Base-by-base conservation (phyloP, 768 basidiomycete genomes). In the Boletus rubropictus region DNA sequence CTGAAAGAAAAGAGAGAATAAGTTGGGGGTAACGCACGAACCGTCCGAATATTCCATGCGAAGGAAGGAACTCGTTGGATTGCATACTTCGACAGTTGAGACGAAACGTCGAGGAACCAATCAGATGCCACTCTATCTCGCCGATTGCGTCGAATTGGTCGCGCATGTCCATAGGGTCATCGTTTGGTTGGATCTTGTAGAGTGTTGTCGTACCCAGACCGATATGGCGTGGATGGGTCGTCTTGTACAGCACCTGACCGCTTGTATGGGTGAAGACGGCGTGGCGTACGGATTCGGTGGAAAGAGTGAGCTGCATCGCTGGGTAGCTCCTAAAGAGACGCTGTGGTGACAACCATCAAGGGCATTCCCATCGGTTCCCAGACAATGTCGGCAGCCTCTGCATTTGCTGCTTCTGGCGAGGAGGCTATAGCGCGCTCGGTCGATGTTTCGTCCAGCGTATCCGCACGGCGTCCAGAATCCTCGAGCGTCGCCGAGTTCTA, bases 401-500 rank as follows among this genome's bases (percentile, higher is more conserved):
- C 74, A 5, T 84, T 86, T 49, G 72, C 79, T 9, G 62, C 78
- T 0, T 75, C 81, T 1, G 82, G 76, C 7, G 76, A 83, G 55
- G 86, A 86, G 25, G 82, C 70, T 0, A 87, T 89, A 48, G 58
- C 67, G 2, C 78, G 79, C 6, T 60, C 70, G 3, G 71, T 89
- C 35, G 70, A 80, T 6, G 59, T 82, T 8, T 57, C 73, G 3
- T 56, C 64, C 17, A 72, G 74, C 32, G 59, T 60, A 12, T 69
- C 70, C n/a, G 63, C 67, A 9, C 57, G 66, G 27, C 59, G 62
- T 22, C 31, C 43, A 4, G 50, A 44, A n/a, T 43, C 43, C 3
- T 63, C 65, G 3, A 71, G 77, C 21, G 72, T 91, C 35, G 75
- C 77, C 25, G 71, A 80, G 3, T 84, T 81, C 44, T 94, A 89